Evolutionary conservation across 306 rosid species (phyloP).

Genomic region (Glycyrrhiza uralensis): DNA sequence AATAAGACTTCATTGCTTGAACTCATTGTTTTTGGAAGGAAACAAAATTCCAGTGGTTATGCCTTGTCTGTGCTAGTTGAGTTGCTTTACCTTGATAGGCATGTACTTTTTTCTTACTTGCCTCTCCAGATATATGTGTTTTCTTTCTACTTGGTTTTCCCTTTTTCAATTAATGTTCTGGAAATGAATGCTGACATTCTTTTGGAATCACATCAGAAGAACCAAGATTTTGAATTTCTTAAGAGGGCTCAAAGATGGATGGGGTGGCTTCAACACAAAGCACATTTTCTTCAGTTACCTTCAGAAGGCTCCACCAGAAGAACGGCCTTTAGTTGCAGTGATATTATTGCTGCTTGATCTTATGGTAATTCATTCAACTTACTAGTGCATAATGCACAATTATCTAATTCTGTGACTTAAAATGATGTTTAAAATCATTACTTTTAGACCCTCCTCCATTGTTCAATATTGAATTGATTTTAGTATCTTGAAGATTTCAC

Average conservation of each 20-base stretch:
- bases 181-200: slow-evolving; percentile 21
- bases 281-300: slow-evolving; percentile 64
- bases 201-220: slow-evolving; percentile 47
- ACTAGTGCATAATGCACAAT: background rate
- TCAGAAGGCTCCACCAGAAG: slow-evolving; percentile 52
- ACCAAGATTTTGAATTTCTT: slow-evolving; percentile 47
- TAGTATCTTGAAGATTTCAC: slow-evolving; percentile 38
- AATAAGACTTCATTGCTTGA: slow-evolving; percentile 55
- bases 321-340: slow-evolving; percentile 60
- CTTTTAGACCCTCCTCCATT: background rate
- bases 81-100: slow-evolving; percentile 70
- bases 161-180: no score
- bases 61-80: slow-evolving; percentile 55
- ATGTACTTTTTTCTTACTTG: background rate
- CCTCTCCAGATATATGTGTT: background rate
- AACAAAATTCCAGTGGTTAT: slow-evolving; percentile 33
- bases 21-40: slow-evolving; percentile 54
- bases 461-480: background rate
- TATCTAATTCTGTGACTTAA: background rate
- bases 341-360: slow-evolving; percentile 72
- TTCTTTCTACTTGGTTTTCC: background rate
- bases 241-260: slow-evolving; percentile 64
- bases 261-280: slow-evolving; percentile 58
- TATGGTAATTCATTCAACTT: slow-evolving; percentile 57
- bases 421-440: background rate